A percentile compares a stretch with the other conserved stretches of the same genome.
These are phyloP conservation scores for Suhomyces choctaworum DNA, from an alignment of 1,139 yeast genomes.

Conservation along the genomic window DNA sequence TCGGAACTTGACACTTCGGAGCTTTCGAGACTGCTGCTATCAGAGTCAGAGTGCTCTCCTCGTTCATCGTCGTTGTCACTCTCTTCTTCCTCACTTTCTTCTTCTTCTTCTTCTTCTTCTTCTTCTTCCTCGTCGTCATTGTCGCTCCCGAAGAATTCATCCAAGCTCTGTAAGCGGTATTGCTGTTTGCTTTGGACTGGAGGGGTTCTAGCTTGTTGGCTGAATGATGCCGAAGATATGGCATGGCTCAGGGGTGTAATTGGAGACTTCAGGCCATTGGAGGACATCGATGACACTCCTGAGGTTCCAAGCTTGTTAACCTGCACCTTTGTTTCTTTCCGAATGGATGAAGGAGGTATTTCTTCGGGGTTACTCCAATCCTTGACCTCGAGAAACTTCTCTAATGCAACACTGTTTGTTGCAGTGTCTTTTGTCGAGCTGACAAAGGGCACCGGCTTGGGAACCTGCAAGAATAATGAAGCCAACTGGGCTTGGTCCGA, in stretches of 20 bases:
- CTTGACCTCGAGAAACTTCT: conserved; percentile 28
- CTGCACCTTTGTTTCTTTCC: conserved; percentile 33
- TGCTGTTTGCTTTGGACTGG: conserved; percentile 28
- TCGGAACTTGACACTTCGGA: conserved; percentile 13
- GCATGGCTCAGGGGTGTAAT: conserved; percentile 24
- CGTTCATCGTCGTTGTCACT: conserved; percentile 27
- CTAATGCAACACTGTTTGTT: conserved; percentile 21
- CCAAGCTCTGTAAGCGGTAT: conserved; percentile 71
- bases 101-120: conserved; percentile 37
- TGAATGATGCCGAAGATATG: conserved; percentile 27
- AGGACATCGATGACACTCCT: conserved; percentile 14
- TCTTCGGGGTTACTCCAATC: conserved; percentile 38
- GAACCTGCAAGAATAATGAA: conserved; percentile 75
- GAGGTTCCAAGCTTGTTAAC: conserved; percentile 25
- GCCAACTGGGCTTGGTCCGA: conserved; percentile 56
- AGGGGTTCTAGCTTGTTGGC: conserved; percentile 2
- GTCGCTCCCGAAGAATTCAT: conserved; percentile 74
- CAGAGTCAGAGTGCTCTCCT: conserved; percentile 23
- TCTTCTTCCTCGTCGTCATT: conserved; percentile 33
- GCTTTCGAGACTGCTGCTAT: conserved; percentile 13
- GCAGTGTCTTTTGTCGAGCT: conserved; percentile 3
- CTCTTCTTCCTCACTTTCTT: conserved; percentile 30
- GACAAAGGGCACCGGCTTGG: conserved; percentile 63
- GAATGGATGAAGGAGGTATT: conserved; percentile 38
- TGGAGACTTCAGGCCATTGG: conserved; percentile 24